Evolutionary conservation across 108 stramenopile species (phyloP), one percentile per base, ranked within the genome.

Genomic region (Seminavis robusta): DNA sequence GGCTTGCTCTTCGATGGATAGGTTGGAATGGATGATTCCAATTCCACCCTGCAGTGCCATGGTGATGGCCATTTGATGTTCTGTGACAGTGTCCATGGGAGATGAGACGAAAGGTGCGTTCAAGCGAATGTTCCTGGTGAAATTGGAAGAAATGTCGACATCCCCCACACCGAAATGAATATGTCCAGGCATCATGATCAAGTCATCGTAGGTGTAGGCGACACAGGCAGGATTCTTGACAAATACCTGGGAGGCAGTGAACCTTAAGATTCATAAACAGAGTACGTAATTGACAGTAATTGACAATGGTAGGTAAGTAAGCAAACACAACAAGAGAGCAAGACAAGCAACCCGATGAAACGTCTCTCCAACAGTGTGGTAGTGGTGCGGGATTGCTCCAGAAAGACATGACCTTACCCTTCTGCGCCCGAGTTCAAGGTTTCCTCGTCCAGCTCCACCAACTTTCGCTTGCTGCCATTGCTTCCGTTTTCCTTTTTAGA

Each of bases 51-150:
- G 97, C 27, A 98, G 79, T 0, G 98, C 99, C 98, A 99, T 99
- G 43, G 76, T 71, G 55, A 99, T 98, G 21, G 99, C 99, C 97
- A 99, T 98, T 34, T 84, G 76, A 36, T 84, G 73, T 61, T 97
- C 92, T 4, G 94, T 93, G 30, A 99, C 99, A 21, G 99, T 99
- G 81, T 99, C 99, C 99, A 99, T 99, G n/a, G 99, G 99, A 27
- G 94, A 95, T 0, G 94, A 95, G 3, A 98, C 95, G 45, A 99
- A 86, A 9, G 99, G 99, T 13, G 76, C 88, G 61, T 94, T 82
- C 54, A 98, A 76, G 19, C 55, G 66, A 61, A 97, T 98, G 48
- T 94, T 94, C 29, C 73, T 74, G 45, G 98, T 97, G 26, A 98
- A 62, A 15, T 89, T 67, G 13, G 95, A 83, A 10, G 92, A 89